Evolutionary conservation across 2,329 filamentous ascomycete species (phyloP).

Genomic region (Rasamsonia emersonii): DNA sequence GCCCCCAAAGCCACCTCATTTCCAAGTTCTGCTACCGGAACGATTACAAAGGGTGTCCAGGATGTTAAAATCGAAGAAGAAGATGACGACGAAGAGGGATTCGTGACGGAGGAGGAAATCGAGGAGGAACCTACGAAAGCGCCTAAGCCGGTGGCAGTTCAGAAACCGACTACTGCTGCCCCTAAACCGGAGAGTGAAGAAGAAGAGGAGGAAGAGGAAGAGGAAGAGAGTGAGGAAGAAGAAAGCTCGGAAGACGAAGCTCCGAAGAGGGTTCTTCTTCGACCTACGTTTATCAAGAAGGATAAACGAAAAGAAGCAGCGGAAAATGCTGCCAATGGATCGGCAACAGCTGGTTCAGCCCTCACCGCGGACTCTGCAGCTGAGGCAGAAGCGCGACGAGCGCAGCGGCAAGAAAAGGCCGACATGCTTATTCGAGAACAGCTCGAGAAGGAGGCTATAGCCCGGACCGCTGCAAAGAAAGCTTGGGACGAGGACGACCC

Average conservation of each 20-base stretch:
- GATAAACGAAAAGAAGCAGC: conserved; percentile 43
- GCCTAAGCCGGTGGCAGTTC: conserved; percentile 12
- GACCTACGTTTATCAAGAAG: conserved; percentile 62
- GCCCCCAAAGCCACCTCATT: conserved; percentile 35
- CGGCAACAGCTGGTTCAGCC: conserved; percentile 10
- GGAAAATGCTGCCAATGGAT: conserved; percentile 14
- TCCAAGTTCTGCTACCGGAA: conserved; percentile 22
- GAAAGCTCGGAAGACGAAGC: conserved; percentile 50
- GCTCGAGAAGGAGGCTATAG: conserved; percentile 70
- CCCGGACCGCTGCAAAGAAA: conserved; percentile 65
- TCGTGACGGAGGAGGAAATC: conserved; percentile 49
- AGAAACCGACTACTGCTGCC: conserved; percentile 12
- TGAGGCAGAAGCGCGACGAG: conserved; percentile 30
- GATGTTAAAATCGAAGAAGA: conserved; percentile 31
- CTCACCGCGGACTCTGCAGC: conserved; percentile 27
- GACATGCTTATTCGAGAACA: conserved; percentile 83
- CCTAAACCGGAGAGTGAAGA: conserved; percentile 21
- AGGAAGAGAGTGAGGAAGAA: conserved; percentile 53
- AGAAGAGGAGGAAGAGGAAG: conserved; percentile 34
- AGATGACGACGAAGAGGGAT: conserved; percentile 48
- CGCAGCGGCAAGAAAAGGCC: conserved; percentile 59
- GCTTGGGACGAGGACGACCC: conserved; percentile 70
- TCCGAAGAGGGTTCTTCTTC: conserved; percentile 47
- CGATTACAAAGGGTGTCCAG: conserved; percentile 23
- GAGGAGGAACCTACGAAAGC: conserved; percentile 20